Evolutionary conservation across 2,329 filamentous ascomycete genomes (phyloP).

Genomic region (Epichloe brachyelytri): DNA sequence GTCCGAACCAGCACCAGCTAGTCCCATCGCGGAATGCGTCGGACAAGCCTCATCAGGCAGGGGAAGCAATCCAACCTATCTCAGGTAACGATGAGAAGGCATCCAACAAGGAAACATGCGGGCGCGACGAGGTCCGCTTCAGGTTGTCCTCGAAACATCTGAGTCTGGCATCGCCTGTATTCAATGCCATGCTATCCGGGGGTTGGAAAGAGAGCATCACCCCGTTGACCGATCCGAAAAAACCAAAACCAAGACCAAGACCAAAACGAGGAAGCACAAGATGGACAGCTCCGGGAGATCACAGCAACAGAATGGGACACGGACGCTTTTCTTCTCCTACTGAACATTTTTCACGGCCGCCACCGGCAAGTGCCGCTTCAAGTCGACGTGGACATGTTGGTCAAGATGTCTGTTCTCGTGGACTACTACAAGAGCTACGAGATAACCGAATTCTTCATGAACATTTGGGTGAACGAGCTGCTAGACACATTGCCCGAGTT

Average conservation of each 20-base stretch:
- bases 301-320: not conserved
- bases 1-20: not conserved
- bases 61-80: not conserved
- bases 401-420: constrained; percentile 29
- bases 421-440: constrained; percentile 30
- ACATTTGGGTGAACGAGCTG: not conserved
- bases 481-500: not conserved
- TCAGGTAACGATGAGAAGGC: not conserved
- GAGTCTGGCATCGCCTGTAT: constrained; percentile 17
- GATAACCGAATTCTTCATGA: constrained; percentile 23
- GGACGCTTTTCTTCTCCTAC: not conserved
- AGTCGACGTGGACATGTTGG: constrained; percentile 26
- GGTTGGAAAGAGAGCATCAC: constrained; percentile 12
- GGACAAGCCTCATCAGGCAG: not conserved
- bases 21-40: not conserved
- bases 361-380: constrained; percentile 6
- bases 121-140: not conserved
- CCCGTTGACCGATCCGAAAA: not conserved
- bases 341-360: constrained; percentile 1
- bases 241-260: too few species aligned
- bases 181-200: constrained; percentile 7
- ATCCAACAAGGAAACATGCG: not conserved
- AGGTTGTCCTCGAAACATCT: constrained; percentile 23
- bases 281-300: not conserved
- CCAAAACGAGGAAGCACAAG: not conserved